Evolutionary conservation across 768 basidiomycete genomes (phyloP).

Genomic region (Tephrocybe sp.): DNA sequence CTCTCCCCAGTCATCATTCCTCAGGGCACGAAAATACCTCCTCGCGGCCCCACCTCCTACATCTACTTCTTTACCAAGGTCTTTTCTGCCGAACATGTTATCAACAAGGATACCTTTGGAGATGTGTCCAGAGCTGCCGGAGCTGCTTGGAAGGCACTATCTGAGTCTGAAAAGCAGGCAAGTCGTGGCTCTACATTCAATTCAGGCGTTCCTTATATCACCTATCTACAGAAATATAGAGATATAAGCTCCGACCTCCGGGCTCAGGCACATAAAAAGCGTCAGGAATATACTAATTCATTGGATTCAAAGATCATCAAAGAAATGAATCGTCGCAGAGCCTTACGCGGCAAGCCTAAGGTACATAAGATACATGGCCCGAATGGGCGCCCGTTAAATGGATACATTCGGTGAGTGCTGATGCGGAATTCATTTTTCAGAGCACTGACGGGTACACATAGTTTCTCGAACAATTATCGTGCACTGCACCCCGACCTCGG

Average conservation of each 20-base stretch:
- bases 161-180: slow-evolving; percentile 36
- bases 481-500: slow-evolving; percentile 4
- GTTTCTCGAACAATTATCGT: background rate
- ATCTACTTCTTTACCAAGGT: slow-evolving; percentile 3
- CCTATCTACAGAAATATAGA: slow-evolving; percentile 19
- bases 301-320: slow-evolving; percentile 19
- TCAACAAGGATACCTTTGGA: background rate
- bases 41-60: background rate
- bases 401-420: background rate
- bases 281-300: slow-evolving; percentile 27
- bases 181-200: background rate
- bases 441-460: background rate
- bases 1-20: slow-evolving; percentile 3
- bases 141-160: slow-evolving; percentile 29
- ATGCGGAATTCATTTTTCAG: background rate
- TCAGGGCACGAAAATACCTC: slow-evolving; percentile 2
- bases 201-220: slow-evolving; percentile 3
- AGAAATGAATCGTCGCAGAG: slow-evolving; percentile 32
- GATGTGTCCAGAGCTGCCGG: background rate
- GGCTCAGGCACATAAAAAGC: slow-evolving; percentile 18
- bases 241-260: slow-evolving; percentile 9
- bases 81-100: background rate
- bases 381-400: background rate
- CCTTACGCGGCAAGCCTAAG: slow-evolving; percentile 25
- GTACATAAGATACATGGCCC: background rate